Evolutionary conservation across 179 eudicot species (phyloP), one percentile per base, ranked within the genome.

Genomic region (Corrigiola litoralis): DNA sequence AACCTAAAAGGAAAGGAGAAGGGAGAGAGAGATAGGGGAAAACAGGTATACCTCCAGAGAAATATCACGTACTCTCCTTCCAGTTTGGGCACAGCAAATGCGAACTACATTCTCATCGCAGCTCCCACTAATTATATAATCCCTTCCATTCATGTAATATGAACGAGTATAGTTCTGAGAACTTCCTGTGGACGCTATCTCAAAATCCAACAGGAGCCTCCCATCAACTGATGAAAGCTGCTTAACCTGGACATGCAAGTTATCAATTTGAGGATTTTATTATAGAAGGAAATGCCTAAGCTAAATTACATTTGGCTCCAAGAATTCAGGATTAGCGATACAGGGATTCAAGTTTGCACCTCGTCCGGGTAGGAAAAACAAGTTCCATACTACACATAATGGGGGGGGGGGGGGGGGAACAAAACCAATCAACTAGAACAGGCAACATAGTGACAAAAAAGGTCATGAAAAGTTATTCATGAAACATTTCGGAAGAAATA

Each of bases 111-210:
- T 74, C 82, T 92, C 96, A 77, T 92, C 98, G 66, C 89, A 89
- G 63, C 98, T 92, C 73, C 98, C 98, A 75, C 95, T 89, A 6
- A 92, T 78, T 36, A 89, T 77, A 70, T 92, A 92, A 75, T 92
- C 96, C 68, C 87, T 85, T 59, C 96, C 95, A 72, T 82, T 89
- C 95, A 92, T 79, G 84, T 87, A 92, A 70, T 92, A 89, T 46
- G 96, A 89, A 29, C 98, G 96, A 11, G 96, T 92, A 49, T 87
- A 92, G 53, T 92, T 92, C 69, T 89, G 95, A 42, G 96, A 78
- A 72, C 92, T 89, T 74, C 92, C 95, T 1, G 89, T 89, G 46
- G 96, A 60, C 59, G 87, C 66, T 59, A 92, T 85, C 69, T 77
- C 85, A 61, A 87, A 60, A 81, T 77, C 73, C 78, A 74, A 57